Conservation (phyloP, 108 stramenopile genomes). For the Aurantiochytrium sp. region DNA sequence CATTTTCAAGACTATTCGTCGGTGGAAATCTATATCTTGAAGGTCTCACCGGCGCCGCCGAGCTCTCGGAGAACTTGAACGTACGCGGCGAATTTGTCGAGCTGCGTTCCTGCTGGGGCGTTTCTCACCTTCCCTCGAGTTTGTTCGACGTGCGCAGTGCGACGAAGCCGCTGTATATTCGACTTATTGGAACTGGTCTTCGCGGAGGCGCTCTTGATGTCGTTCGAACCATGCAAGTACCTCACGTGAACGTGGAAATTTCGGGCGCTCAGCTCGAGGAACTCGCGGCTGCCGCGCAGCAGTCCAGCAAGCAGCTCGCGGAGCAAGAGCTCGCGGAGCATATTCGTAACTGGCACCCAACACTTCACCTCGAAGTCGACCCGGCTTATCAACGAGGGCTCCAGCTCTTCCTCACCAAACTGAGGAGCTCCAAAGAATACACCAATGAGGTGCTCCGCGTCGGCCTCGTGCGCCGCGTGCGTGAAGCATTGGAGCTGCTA, state of each 20-base stretch:
- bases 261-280: background rate
- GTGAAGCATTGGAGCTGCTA: background rate
- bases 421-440: background rate
- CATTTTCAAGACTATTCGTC: background rate
- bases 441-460: background rate
- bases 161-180: background rate
- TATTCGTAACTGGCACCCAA: background rate
- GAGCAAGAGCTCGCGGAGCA: background rate
- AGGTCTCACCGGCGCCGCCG: background rate
- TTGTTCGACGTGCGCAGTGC: background rate
- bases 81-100: background rate
- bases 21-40: background rate
- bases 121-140: background rate
- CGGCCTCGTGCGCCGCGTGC: background rate
- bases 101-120: background rate
- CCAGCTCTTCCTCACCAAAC: background rate
- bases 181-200: background rate
- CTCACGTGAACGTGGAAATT: background rate
- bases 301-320: background rate
- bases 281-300: background rate
- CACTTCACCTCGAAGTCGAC: background rate
- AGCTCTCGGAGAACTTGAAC: background rate
- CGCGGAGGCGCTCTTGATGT: background rate
- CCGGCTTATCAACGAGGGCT: background rate
- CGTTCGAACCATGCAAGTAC: background rate